Conservation (phyloP, 257 asterid genomes). For the Pogostemon cablin region DNA sequence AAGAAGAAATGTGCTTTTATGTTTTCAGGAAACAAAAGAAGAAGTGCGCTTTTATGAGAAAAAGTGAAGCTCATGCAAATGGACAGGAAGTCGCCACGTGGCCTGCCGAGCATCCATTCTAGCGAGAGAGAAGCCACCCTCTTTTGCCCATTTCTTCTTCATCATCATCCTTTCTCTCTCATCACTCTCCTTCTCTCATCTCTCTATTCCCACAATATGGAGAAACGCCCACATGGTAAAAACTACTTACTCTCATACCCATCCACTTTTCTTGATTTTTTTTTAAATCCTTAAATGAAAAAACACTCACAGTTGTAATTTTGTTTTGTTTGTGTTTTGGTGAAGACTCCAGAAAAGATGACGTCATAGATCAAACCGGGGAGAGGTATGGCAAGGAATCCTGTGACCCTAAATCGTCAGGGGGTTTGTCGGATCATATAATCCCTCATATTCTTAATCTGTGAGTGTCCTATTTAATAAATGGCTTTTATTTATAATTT, state of each 20-base stretch:
- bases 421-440: conserved; percentile 41
- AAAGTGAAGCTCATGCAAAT: conserved; percentile 23
- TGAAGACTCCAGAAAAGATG: conserved; percentile 40
- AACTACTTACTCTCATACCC: not conserved
- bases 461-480: conserved; percentile 39
- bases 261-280: not conserved
- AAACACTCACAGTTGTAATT: not conserved
- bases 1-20: no score
- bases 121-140: conserved; percentile 8
- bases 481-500: no score
- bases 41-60: no score
- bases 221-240: conserved; percentile 44
- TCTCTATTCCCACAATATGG: conserved; percentile 36
- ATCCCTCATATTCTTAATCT: conserved; percentile 80
- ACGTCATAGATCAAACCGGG: conserved; percentile 40
- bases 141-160: not conserved
- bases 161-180: conserved; percentile 14
- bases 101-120: conserved; percentile 35
- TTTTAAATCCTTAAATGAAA: not conserved
- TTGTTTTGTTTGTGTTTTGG: not conserved
- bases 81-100: conserved; percentile 61
- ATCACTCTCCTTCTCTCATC: conserved; percentile 19
- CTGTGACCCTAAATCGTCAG: conserved; percentile 38
- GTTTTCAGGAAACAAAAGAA: no score
- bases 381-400: conserved; percentile 48